Percentiles rank a stretch among this genome's conserved stretches.
Evolutionary conservation across 129 eudicot genomes (phyloP).

Genomic region (Cynara cardunculus): DNA sequence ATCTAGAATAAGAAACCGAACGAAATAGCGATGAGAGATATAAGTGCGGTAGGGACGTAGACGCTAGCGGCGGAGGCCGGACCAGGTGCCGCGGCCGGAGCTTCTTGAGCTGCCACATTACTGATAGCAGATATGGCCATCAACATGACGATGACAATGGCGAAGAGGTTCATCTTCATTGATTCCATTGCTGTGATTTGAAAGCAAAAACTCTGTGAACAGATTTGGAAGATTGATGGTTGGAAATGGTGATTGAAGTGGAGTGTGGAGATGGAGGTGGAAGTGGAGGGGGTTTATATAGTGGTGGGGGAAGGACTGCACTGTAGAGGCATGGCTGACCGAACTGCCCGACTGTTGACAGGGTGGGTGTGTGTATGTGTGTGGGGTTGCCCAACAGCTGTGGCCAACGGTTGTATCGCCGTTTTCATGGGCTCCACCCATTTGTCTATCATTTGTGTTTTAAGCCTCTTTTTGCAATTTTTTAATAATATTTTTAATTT

Average conservation of each 20-base stretch:
- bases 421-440: constrained; percentile 28
- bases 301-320: neutral
- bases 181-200: constrained; percentile 32
- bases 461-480: neutral
- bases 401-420: constrained; percentile 33
- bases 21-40: constrained; percentile 30
- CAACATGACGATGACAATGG: constrained; percentile 23
- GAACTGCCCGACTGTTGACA: constrained; percentile 36
- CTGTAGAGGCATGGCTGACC: constrained; percentile 18
- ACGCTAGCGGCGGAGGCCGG: constrained; percentile 35
- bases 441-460: constrained; percentile 8
- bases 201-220: neutral
- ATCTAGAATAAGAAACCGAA: constrained; percentile 30
- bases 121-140: constrained; percentile 26
- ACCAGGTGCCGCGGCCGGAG: constrained; percentile 42
- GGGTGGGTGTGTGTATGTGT: constrained; percentile 20
- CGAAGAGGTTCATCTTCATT: constrained; percentile 37
- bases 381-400: constrained; percentile 26
- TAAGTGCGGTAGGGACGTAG: constrained; percentile 31
- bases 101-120: constrained; percentile 37
- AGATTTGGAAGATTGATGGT: neutral
- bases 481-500: neutral
- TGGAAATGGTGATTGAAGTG: neutral
- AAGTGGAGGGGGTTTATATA: constrained; percentile 1
- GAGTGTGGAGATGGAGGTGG: neutral